Evolutionary conservation across 2,329 filamentous ascomycete species (phyloP), one percentile per base, ranked within the genome.

Genomic region (Neocatenulostroma microsporum): DNA sequence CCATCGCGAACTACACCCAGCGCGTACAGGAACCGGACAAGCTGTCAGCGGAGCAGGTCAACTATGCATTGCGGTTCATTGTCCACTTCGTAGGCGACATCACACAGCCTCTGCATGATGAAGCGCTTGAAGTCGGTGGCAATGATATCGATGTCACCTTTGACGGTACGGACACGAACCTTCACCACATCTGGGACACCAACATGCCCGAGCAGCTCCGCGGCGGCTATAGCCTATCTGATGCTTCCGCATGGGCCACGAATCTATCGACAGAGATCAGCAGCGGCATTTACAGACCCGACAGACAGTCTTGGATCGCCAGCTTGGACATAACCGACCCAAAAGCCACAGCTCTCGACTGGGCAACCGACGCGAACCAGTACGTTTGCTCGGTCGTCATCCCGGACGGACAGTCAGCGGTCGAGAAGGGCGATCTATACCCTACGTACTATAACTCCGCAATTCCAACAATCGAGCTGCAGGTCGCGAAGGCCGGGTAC

Each of bases 1-100:
- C 73, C 5, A 69, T 76, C 33, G 63, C 68, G 2, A 76, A 76
- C 48, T 69, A 72, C 47, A 68, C 62, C 12, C 55, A 50, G 9
- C 61, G 61, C 24, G 62, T 64, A 0, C 50, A 56, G n/a, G 44
- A 53, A 30, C 48, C n/a, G n/a, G 41, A 29, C 28, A 37, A 39
- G 15, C 38, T 66, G 23, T 45, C 51, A 30, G 45, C 48, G 7
- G 43, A 39, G 13, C 57, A 66, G 45, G 55, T 57, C 25, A 60
- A 62, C 39, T 62, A 66, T 32, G 68, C 68, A 0, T 49, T 74
- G 14, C 62, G 64, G 39, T 73, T 69, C 56, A 54, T 74, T 36
- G 57, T 74, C 15, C 70, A 62, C 37, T 72, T 74, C 50, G 62
- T 91, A 9, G 74, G 84, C 39, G 86, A 94, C 55, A 53, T 56